A percentile compares a stretch with the other conserved stretches of the same genome.
These are phyloP conservation scores for Thelonectria rubi DNA, from an alignment of 2,329 filamentous ascomycete species.

Conservation along the genomic window DNA sequence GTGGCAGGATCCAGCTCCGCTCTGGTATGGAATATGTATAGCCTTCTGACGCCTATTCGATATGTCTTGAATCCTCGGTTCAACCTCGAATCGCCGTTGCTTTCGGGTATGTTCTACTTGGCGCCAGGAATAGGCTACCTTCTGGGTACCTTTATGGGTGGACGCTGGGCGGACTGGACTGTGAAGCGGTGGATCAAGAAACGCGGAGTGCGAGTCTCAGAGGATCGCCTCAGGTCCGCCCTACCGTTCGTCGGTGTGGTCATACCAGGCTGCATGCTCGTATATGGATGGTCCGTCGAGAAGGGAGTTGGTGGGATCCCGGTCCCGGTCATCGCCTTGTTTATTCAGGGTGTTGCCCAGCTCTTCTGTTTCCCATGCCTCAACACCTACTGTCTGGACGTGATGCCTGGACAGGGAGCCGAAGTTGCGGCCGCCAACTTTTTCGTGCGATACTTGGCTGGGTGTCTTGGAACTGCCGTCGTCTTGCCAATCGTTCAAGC, in stretches of 20 bases:
- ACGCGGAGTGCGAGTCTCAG: conserved; percentile 68
- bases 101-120: conserved; percentile 78
- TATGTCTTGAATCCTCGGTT: conserved; percentile 82
- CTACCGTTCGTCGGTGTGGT: conserved; percentile 65
- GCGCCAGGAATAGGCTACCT: conserved; percentile 77
- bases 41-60: conserved; percentile 70
- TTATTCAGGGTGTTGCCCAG: conserved; percentile 77
- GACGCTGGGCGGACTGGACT: conserved; percentile 73
- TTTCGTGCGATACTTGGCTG: conserved; percentile 79
- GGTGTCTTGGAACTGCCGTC: conserved; percentile 73
- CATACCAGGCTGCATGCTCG: conserved; percentile 70
- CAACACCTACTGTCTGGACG: conserved; percentile 85
- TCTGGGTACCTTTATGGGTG: conserved; percentile 74
- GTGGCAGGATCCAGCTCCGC: conserved; percentile 65
- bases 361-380: conserved; percentile 79
- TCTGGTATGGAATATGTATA: conserved; percentile 78
- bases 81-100: conserved; percentile 69
- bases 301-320: conserved; percentile 61
- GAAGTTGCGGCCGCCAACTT: conserved; percentile 87
- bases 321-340: conserved; percentile 76
- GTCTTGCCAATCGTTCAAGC: conserved; percentile 76
- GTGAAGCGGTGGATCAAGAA: conserved; percentile 72
- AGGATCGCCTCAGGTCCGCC: conserved; percentile 72
- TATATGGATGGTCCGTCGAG: conserved; percentile 66
- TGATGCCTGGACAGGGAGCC: conserved; percentile 73